These are phyloP conservation scores for Mesembryanthemum crystallinum DNA, from an alignment of 148 eudicot genomes.

Conservation along the genomic window DNA sequence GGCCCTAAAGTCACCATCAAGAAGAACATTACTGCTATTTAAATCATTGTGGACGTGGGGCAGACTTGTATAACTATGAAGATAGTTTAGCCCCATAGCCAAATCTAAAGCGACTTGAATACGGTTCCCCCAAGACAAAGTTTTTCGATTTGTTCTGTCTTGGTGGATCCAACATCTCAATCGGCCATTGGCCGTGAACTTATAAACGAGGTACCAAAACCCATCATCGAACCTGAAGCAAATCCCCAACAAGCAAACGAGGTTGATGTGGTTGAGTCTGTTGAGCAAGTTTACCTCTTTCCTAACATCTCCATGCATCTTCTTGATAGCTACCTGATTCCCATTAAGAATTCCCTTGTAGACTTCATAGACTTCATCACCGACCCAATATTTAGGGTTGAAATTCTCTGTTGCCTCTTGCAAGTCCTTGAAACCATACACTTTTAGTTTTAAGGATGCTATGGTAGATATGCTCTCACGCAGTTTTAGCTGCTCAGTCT, in stretches of 20 bases:
- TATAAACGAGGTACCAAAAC: conserved; percentile 57
- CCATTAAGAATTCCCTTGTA: conserved; percentile 55
- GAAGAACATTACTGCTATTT: conserved; percentile 49
- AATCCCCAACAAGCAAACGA: conserved; percentile 54
- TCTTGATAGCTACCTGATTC: conserved; percentile 48
- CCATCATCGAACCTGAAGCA: conserved; percentile 42
- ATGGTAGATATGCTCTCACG: conserved; percentile 34
- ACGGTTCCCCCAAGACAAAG: conserved; percentile 47
- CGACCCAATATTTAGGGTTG: conserved; percentile 38
- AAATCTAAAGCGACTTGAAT: conserved; percentile 59
- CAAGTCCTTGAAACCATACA: conserved; percentile 51
- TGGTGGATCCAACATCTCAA: conserved; percentile 54
- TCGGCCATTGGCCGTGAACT: conserved; percentile 57
- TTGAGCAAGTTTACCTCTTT: conserved; percentile 53
- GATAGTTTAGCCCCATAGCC: conserved; percentile 62
- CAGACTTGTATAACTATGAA: conserved; percentile 61
- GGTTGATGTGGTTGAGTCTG: conserved; percentile 60
- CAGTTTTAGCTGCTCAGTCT: conserved; percentile 26
- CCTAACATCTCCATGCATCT: conserved; percentile 41
- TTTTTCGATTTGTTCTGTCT: conserved; percentile 11
- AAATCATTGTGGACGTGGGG: conserved; percentile 69
- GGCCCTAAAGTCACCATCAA: conserved; percentile 46
- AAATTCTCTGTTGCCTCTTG: conserved; percentile 56
- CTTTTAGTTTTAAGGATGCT: conserved; percentile 45
- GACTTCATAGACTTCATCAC: conserved; percentile 49